Conservation (phyloP, 2,329 filamentous ascomycete species). For the Trichoderma atrobrunneum region DNA sequence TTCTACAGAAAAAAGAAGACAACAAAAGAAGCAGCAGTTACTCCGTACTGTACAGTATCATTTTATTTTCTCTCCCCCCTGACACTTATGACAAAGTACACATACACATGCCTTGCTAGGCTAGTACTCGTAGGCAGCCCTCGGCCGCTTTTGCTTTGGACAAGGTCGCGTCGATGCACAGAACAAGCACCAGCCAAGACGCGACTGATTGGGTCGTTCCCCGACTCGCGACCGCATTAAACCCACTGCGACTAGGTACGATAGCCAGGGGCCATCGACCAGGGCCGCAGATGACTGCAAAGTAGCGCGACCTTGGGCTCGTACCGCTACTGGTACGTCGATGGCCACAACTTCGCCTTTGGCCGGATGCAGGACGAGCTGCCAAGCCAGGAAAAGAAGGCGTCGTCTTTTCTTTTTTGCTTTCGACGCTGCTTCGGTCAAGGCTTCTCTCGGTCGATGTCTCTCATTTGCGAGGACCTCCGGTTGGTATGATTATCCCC, state of each 20-base stretch:
- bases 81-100: not conserved
- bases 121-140: constrained; percentile 1
- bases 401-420: not conserved
- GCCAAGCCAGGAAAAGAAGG: constrained; percentile 6
- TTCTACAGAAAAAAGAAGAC: not conserved
- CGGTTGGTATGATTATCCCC: not conserved
- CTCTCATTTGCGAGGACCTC: not conserved
- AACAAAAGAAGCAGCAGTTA: not conserved
- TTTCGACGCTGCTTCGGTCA: not conserved
- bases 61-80: not conserved
- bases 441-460: not conserved
- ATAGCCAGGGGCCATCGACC: constrained; percentile 12
- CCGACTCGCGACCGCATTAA: constrained; percentile 18
- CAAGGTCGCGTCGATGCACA: constrained; percentile 30
- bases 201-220: constrained; percentile 29
- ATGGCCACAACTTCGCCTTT: constrained; percentile 4
- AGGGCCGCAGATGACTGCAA: constrained; percentile 18
- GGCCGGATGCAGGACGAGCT: constrained; percentile 18
- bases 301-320: constrained; percentile 9
- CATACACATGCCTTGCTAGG: constrained; percentile 27
- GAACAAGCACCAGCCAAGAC: constrained; percentile 18
- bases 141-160: constrained; percentile 19
- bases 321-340: not conserved
- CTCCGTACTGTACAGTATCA: not conserved
- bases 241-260: constrained; percentile 10